Evolutionary conservation across 352 stramenopile genomes (phyloP).

Genomic region (Phytophthora pistaciae): DNA sequence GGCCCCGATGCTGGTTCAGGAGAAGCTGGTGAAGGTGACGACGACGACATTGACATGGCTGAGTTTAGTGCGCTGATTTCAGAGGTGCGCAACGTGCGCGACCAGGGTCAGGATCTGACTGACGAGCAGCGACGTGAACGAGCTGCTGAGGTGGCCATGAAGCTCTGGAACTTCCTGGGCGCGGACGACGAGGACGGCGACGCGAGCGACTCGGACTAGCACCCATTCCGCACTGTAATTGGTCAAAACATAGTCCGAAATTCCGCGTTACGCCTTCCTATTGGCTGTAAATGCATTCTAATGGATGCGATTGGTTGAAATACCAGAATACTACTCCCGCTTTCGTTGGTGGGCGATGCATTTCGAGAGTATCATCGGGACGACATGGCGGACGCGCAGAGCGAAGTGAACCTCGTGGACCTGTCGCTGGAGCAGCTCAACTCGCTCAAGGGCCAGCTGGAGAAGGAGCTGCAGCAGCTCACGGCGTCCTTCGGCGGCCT

Average conservation of each 20-base stretch:
- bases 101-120: conserved; percentile 53
- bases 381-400: conserved; percentile 56
- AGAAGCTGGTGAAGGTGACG: conserved; percentile 7
- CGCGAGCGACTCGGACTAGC: conserved; percentile 36
- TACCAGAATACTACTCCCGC: conserved; percentile 13
- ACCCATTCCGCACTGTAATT: conserved; percentile 24
- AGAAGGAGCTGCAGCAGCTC: conserved; percentile 86
- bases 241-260: conserved; percentile 29
- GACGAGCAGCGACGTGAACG: conserved; percentile 76
- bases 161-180: conserved; percentile 76
- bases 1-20: conserved; percentile 7
- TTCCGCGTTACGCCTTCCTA: conserved; percentile 2
- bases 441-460: conserved; percentile 90
- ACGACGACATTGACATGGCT: conserved; percentile 59
- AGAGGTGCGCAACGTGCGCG: conserved; percentile 72
- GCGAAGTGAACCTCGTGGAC: conserved; percentile 83
- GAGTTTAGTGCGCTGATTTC: conserved; percentile 73
- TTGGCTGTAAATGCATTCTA: conserved; percentile 26
- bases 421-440: conserved; percentile 95
- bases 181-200: conserved; percentile 47
- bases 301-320: conserved; percentile 31
- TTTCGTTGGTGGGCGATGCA: conserved; percentile 34
- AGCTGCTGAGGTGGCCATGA: conserved; percentile 79
- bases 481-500: conserved; percentile 73
- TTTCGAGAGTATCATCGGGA: conserved; percentile 23